Percentiles rank a stretch among this genome's conserved stretches.
These are phyloP conservation scores for Lanmaoa pseudosensibilis DNA, from an alignment of 768 basidiomycete species.

Conservation along the genomic window DNA sequence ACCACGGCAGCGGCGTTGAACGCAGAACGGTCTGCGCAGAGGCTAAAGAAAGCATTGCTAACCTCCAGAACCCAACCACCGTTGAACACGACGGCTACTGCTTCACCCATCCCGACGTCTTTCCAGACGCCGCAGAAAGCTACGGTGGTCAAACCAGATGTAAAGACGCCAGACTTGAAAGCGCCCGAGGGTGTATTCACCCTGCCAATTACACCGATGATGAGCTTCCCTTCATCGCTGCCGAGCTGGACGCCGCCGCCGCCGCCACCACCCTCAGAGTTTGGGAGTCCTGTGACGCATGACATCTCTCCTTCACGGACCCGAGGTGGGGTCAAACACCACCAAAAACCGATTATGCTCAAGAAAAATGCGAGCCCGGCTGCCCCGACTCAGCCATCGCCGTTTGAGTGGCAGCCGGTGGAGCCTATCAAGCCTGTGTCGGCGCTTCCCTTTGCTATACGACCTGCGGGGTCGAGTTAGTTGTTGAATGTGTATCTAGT, in stretches of 20 bases:
- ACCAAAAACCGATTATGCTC: conserved; percentile 35
- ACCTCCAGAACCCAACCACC: conserved; percentile 61
- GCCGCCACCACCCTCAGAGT: conserved; percentile 17
- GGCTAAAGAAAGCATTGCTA: conserved; percentile 68
- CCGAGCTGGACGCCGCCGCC: conserved; percentile 26
- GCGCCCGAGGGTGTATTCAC: conserved; percentile 3
- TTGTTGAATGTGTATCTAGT: not conserved
- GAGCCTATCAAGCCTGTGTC: conserved; percentile 24
- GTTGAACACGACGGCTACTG: conserved; percentile 55
- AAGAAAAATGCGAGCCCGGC: conserved; percentile 25
- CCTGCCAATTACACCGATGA: conserved; percentile 20
- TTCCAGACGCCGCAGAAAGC: conserved; percentile 33
- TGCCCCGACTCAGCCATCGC: conserved; percentile 1
- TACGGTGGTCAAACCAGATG: conserved; percentile 4
- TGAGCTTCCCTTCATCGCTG: conserved; percentile 27
- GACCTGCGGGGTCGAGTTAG: conserved; percentile 20
- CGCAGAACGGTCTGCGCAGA: conserved; percentile 71
- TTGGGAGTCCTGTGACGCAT: conserved; percentile 13
- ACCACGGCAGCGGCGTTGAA: conserved; percentile 82
- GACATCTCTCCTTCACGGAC: conserved; percentile 24
- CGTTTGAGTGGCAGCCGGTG: conserved; percentile 28
- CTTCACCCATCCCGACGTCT: conserved; percentile 20
- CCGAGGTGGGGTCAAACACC: conserved; percentile 31
- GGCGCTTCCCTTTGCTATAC: conserved; percentile 26
- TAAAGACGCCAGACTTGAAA: conserved; percentile 1